Base-by-base conservation (phyloP, 2,329 filamentous ascomycete species). In the Botrytis aclada region DNA sequence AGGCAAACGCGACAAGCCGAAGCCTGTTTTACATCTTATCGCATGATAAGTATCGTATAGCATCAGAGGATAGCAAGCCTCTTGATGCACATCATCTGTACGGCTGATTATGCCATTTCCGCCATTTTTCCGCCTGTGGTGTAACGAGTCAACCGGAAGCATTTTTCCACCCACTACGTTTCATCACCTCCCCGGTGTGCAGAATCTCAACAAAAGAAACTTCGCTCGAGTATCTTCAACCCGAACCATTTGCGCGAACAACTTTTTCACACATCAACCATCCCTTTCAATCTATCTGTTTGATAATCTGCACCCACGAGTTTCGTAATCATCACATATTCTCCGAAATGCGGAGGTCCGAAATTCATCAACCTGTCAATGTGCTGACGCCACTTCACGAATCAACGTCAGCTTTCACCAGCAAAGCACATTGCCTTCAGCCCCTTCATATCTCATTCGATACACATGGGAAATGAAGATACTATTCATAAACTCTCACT, bases 1-100 rank as follows among this genome's bases (percentile, higher is more conserved):
- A 67, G 51, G 47, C 25, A 43, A 32, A 56, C n/a, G n/a, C 37
- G 25, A 56, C 47, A n/a, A 41, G 47, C n/a, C 47, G 37, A 69
- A 69, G 47, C 51, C 51, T 69, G 47, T 69, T 43, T 43, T 69
- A 25, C 47, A 69, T 69, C n/a, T 56, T 41, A 67, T 67, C 34
- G 47, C 65, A 56, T 69, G 47, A 69, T 29, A 20, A 69, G 6
- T 41, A 67, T 56, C 65, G 47, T 67, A 67, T 67, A 32, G 18
- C n/a, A 67, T 56, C 34, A 43, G 16, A 66, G 45, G 7, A 66
- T 39, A 39, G 29, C 45, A 69, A 69, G 65, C 47, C 65, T 56
- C 47, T 41, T 56, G 47, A 69, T 43, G 65, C 64, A 67, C 54
- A 29, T 54, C 64, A 51, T 54, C 16, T 34, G 45, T 32, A 39